Evolutionary conservation across 148 eudicot species (phyloP).

Genomic region (Hydrangea macrophylla): DNA sequence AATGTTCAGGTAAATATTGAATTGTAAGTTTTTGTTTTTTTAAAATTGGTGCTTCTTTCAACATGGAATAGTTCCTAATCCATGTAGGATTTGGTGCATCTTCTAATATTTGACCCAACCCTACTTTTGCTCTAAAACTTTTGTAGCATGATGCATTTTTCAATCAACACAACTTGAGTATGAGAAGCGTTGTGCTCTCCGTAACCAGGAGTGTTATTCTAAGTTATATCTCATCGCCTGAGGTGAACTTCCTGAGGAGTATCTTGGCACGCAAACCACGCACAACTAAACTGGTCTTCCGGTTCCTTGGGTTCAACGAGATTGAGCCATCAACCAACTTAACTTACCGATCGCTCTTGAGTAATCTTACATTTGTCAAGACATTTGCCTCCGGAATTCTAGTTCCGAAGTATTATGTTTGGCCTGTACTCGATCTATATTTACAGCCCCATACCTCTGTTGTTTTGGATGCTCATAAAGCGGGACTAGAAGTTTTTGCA

Average conservation of each 20-base stretch:
- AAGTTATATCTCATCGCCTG: slow-evolving; percentile 81
- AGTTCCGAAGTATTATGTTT: slow-evolving; percentile 86
- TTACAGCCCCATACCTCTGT: slow-evolving; percentile 61
- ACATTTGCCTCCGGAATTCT: slow-evolving; percentile 88
- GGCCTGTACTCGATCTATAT: slow-evolving; percentile 61
- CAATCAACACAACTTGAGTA: slow-evolving; percentile 64
- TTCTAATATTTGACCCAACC: neutral
- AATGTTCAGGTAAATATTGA: slow-evolving; percentile 59
- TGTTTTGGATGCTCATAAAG: slow-evolving; percentile 80
- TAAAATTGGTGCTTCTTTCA: no score
- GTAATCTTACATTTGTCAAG: slow-evolving; percentile 67
- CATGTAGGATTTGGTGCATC: neutral
- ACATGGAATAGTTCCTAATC: neutral
- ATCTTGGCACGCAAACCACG: slow-evolving; percentile 44
- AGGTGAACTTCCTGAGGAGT: slow-evolving; percentile 65
- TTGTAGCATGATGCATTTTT: slow-evolving; percentile 78
- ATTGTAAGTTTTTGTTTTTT: neutral
- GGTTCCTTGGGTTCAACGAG: slow-evolving; percentile 44
- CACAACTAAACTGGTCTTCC: slow-evolving; percentile 61
- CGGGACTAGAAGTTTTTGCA: slow-evolving; percentile 71
- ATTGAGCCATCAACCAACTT: slow-evolving; percentile 73
- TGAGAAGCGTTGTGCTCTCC: slow-evolving; percentile 57
- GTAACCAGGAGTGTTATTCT: slow-evolving; percentile 39
- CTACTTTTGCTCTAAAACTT: slow-evolving; percentile 8
- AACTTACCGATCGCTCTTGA: slow-evolving; percentile 66